A percentile compares a stretch with the other conserved stretches of the same genome.
Evolutionary conservation across 2,329 filamentous ascomycete species (phyloP).

Genomic region (Cercospora sojina): DNA sequence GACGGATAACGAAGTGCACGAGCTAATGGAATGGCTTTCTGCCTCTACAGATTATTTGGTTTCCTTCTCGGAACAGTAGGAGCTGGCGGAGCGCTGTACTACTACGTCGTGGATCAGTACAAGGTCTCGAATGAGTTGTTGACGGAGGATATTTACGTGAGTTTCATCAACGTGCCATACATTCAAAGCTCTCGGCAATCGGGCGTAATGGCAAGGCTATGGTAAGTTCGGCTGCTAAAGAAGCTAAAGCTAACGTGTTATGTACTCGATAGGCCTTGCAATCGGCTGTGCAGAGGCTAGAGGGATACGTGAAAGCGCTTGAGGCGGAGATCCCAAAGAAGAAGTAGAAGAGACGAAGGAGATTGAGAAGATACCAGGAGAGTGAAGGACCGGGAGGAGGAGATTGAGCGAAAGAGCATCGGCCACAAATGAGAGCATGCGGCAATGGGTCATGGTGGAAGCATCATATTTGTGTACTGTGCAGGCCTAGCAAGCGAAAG

Average conservation of each 20-base stretch:
- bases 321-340: constrained; percentile 75
- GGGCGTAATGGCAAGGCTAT: no score
- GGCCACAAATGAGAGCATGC: background rate
- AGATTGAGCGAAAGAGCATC: background rate
- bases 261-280: constrained; percentile 67
- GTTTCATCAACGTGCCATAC: no score
- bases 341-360: constrained; percentile 49
- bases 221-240: no score
- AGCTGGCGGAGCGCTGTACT: constrained; percentile 80
- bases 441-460: background rate
- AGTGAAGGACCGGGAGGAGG: background rate
- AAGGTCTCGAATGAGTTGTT: constrained; percentile 89
- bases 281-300: constrained; percentile 80
- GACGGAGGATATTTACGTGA: constrained; percentile 92
- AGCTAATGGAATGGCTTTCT: background rate
- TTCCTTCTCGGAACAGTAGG: constrained; percentile 83
- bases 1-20: background rate
- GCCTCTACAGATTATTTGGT: constrained; percentile 70
- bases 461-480: background rate
- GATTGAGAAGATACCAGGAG: background rate
- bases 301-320: constrained; percentile 75
- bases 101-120: constrained; percentile 91
- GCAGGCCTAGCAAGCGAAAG: background rate
- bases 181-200: no score
- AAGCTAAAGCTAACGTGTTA: background rate